A percentile compares a stretch with the other conserved stretches of the same genome.
Evolutionary conservation across 805 yeast genomes (phyloP).

Genomic region (Yamadazyma olivae): DNA sequence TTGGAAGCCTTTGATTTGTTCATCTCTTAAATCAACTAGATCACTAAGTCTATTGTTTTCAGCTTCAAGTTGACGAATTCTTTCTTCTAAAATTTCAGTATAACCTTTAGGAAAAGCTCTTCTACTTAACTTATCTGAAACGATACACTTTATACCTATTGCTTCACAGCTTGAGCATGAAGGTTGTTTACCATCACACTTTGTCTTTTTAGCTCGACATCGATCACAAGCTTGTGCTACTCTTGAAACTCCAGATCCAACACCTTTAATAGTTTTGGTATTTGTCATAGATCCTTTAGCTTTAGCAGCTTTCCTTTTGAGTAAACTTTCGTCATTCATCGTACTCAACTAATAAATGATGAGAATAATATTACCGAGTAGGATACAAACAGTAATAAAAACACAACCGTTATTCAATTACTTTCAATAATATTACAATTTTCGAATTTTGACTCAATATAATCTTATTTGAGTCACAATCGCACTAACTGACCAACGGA

Average conservation of each 20-base stretch:
- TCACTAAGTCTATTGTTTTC: constrained; percentile 72
- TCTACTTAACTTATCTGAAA: constrained; percentile 82
- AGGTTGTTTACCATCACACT: constrained; percentile 74
- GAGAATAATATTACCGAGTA: too few relatives aligned
- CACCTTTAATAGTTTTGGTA: constrained; percentile 55
- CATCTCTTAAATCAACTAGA: constrained; percentile 60
- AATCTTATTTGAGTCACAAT: too few relatives aligned
- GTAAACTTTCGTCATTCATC: too few relatives aligned
- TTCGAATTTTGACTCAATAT: too few relatives aligned
- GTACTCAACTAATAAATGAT: too few relatives aligned
- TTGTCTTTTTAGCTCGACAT: constrained; percentile 75
- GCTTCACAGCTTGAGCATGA: constrained; percentile 75
- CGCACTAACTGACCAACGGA: too few relatives aligned
- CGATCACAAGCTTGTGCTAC: constrained; percentile 92
- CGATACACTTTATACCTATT: constrained; percentile 84
- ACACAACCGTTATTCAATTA: too few relatives aligned
- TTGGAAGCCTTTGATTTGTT: constrained; percentile 43
- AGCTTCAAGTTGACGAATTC: constrained; percentile 81
- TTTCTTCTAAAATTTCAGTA: constrained; percentile 84
- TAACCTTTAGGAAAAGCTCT: constrained; percentile 90
- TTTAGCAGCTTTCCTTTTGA: constrained; percentile 3
- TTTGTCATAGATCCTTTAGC: constrained; percentile 15
- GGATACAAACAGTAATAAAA: too few relatives aligned
- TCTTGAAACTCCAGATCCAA: constrained; percentile 63
- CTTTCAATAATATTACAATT: too few relatives aligned